Percentiles rank a stretch among this genome's conserved stretches.
phyloP scores from a whole-genome alignment of 345 rosid species.

The Ricinus communis region DNA sequence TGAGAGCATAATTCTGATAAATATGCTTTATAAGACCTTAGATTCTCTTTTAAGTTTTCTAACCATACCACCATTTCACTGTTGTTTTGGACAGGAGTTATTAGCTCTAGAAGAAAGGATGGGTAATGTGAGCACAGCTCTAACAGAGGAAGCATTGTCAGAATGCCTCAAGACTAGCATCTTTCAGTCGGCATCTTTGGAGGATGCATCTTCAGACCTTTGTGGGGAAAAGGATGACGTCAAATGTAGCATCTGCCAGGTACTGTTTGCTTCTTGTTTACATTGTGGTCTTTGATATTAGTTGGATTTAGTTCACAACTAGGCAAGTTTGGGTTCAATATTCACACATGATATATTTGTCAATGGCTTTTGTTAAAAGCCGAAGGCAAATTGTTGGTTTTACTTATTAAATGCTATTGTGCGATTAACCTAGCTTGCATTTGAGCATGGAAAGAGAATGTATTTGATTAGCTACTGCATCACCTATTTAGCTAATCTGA shows the following conservation, averaged over 20 bases:
- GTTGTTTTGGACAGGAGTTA: conserved; percentile 56
- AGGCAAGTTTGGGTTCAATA: neutral
- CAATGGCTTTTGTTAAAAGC: neutral
- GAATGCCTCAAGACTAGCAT: conserved; percentile 61
- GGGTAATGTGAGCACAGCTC: conserved; percentile 92
- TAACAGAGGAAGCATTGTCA: conserved; percentile 76
- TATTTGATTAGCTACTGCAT: neutral
- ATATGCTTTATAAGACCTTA: neutral
- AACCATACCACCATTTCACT: conserved; percentile 6
- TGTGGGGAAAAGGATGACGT: conserved; percentile 44
- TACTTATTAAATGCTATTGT: neutral
- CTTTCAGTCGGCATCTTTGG: conserved; percentile 40
- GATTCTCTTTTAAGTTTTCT: neutral
- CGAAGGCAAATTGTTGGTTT: neutral
- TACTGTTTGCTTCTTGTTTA: conserved; percentile 14
- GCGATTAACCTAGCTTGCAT: neutral
- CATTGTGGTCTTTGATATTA: neutral
- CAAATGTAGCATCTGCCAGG: conserved; percentile 98
- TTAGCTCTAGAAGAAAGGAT: conserved; percentile 94
- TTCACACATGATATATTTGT: neutral
- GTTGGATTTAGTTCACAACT: neutral
- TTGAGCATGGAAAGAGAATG: neutral
- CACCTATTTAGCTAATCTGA: neutral
- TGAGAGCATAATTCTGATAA: neutral
- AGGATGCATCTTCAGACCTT: conserved; percentile 28